Evolutionary conservation across 225 moss, liverwort and hornwort genomes (phyloP), one percentile per base, ranked within the genome.

Genomic region (Sphagnum tenellum): DNA sequence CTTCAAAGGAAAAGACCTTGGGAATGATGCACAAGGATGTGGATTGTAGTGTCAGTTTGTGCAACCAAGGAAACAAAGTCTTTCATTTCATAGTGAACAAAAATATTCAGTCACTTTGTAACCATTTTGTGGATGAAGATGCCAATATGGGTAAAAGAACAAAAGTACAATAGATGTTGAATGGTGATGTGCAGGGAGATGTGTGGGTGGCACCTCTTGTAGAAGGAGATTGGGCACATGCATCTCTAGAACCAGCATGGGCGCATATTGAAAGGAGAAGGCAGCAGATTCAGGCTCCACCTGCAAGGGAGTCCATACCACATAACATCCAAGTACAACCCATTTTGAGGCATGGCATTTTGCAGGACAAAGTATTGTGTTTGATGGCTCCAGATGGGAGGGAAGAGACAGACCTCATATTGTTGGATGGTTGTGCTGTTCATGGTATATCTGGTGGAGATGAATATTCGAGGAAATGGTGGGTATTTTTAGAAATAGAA

Each of bases 131-230:
- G 29, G 29, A 29, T 29, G 29, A 29, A 29, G 29, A 29, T 7
- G 59, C 8, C 11, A 10, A 7, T 59, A 14, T 59, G 5, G 12
- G 12, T 5, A 12, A 59, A 59, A n/a, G 13, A 59, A 3, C 9
- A 29, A 6, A 8, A 29, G 13, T 59, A 5, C 12, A 59, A 11
- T 29, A 29, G 29, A 29, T 1, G 1, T 29, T 29, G 29, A 29
- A 29, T 29, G 29, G 29, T 29, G 29, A 9, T 59, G 6, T 64
- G 49, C 29, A 64, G 63, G 64, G 64, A 64, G 49, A 64, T 12
- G 50, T 64, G 64, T 64, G 64, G 64, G 64, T 64, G 49, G 29
- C 64, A 50, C 64, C 64, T 2, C 49, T 64, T 13, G 50, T 12
- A 29, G 12, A 64, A 64, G 49, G 64, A 64, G 64, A 64, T 64